Evolutionary conservation across 2,329 filamentous ascomycete species (phyloP).

Genomic region (Trichoderma sp.): DNA sequence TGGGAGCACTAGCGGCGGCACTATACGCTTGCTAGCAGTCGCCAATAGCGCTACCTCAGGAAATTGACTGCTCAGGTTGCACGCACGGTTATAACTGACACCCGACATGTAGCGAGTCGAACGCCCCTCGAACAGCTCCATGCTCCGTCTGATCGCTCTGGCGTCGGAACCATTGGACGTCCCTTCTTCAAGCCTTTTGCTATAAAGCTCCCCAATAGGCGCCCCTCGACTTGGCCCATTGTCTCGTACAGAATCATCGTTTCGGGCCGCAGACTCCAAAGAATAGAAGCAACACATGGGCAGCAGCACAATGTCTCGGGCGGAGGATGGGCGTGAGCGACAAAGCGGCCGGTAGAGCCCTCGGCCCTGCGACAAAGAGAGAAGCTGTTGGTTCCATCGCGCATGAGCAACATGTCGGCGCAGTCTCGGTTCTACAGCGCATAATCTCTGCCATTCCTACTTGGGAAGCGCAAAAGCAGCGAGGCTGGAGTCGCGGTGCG

Average conservation of each 20-base stretch:
- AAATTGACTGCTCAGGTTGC: not conserved
- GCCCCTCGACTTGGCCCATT: slow-evolving; percentile 6
- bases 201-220: slow-evolving; percentile 4
- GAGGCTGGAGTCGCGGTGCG: slow-evolving; percentile 16
- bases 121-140: not conserved
- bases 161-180: slow-evolving; percentile 8
- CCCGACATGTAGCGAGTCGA: not conserved
- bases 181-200: slow-evolving; percentile 14
- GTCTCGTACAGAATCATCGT: slow-evolving; percentile 8
- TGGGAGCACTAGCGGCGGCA: not conserved
- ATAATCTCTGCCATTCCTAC: slow-evolving; percentile 7
- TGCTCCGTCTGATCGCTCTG: not conserved
- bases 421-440: slow-evolving; percentile 22
- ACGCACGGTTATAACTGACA: not conserved
- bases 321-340: not conserved
- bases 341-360: not conserved
- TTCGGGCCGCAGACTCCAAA: not conserved
- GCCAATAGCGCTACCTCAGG: slow-evolving; percentile 17
- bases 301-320: not conserved
- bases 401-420: slow-evolving; percentile 17
- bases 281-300: slow-evolving; percentile 12
- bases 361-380: not conserved
- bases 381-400: slow-evolving; percentile 14
- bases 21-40: not conserved
- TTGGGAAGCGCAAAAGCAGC: not conserved